Evolutionary conservation across 306 rosid species (phyloP), one percentile per base, ranked within the genome.

Genomic region (Cyamopsis tetragonoloba): DNA sequence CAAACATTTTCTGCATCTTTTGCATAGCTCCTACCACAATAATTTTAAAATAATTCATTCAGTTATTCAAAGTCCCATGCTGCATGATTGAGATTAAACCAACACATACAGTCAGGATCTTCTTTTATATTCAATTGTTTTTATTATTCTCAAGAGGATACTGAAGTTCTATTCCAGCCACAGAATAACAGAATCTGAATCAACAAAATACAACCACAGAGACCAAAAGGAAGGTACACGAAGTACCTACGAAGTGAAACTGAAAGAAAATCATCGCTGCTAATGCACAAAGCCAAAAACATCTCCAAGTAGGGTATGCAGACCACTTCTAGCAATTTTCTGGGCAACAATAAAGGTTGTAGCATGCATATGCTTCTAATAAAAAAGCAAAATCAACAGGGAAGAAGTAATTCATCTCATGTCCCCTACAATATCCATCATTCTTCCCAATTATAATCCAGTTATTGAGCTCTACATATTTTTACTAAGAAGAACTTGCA

Each of bases 291-390:
- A n/a, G n/a, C n/a, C n/a, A n/a, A n/a, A n/a, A 63, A 93, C 77
- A 51, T 97, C 96, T 59, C 98, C 98, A 34, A 93, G 97, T 35
- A 93, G 87, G 82, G 89, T 86, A 73, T 86, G 97, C 72, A 93
- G 97, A 67, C 98, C 98, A 78, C 95, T 84, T 75, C 11, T 87
- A 31, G 98, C 98, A 63, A 96, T 88, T 84, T 85, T 89, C 98
- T 93, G 87, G 79, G 85, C 75, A 74, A 72, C 11, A 81, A 51
- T 41, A 42, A 22, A 24, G 41, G 37, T 43, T 32, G 39, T 12
- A n/a, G 76, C n/a, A 76, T 18, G 69, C 26, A 31, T 3, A 24
- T 60, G 61, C 70, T 42, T 24, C 66, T 10, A 48, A 76, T n/a
- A n/a, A n/a, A n/a, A n/a, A n/a, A n/a, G 24, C 49, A 71, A 27